Base-by-base conservation (phyloP, 2,329 filamentous ascomycete species). In the Nigrospora sphaerica region DNA sequence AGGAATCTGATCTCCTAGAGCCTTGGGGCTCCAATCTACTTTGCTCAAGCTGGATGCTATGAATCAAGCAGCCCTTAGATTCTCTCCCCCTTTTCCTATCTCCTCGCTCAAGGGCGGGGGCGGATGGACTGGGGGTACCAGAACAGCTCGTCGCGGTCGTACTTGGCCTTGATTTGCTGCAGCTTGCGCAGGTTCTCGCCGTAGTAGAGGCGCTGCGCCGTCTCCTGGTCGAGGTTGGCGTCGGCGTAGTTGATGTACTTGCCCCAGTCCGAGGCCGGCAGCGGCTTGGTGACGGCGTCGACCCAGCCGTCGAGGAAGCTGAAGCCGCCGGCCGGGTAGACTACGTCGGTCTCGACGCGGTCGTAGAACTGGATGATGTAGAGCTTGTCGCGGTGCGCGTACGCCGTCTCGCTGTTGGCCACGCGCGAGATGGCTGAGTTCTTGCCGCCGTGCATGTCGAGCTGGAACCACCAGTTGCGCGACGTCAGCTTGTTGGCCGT, bases 211-310 rank as follows among this genome's bases (percentile, higher is more conserved):
- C 70, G 56, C 51, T 75, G 69, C 3, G 76, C 75, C 18, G 65
- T 65, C 2, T 63, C 63, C 13, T 67, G 63, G 54, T 66, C 64
- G 47, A 77, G 62, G 41, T 61, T 66, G 0, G 74, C 67, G 53
- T 79, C 75, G 6, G 74, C 68, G 43, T 78, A 79, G 63, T 78
- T 78, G 53, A 73, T 62, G 51, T 78, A 79, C 58, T 61, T 61
- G 43, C 60, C 61, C 51, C 54, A 56, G 45, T 61, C 59, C 1
- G 49, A 47, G 9, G 46, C 35, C 3, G 48, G 32, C 12, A 62
- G 32, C 31, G 56, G 47, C 32, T 49, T 46, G 13, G 51, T 56
- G 28, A 55, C 57, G n/a, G 51, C 48, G 28, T 51, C 43, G 7
- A 56, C 52, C 60, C 59, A 62, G 44, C 52, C 54, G 39, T 62